Evolutionary conservation across 2,329 filamentous ascomycete genomes (phyloP).

Genomic region (Cytospora chrysosperma): DNA sequence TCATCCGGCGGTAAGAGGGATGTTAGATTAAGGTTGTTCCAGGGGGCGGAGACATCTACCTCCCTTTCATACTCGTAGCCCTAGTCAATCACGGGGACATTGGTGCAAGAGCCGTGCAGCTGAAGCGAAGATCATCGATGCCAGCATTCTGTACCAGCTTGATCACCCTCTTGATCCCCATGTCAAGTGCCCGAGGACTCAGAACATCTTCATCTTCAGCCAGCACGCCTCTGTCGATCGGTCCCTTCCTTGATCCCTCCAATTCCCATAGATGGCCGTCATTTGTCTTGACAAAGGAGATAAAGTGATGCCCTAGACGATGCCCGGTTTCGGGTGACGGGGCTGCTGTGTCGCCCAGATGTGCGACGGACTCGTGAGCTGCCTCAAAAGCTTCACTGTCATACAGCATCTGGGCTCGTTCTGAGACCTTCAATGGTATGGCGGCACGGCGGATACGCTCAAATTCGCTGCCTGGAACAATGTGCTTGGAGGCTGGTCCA

Average conservation of each 20-base stretch:
- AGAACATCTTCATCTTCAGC: constrained; percentile 59
- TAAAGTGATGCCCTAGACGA: constrained; percentile 70
- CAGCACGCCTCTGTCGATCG: constrained; percentile 63
- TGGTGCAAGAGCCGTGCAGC: constrained; percentile 39
- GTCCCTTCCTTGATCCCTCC: constrained; percentile 72
- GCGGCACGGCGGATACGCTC: constrained; percentile 61
- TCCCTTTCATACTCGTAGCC: background rate
- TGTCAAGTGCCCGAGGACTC: constrained; percentile 65
- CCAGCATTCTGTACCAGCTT: constrained; percentile 36
- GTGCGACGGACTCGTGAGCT: constrained; percentile 70
- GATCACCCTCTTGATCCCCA: constrained; percentile 50
- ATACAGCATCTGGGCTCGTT: constrained; percentile 69
- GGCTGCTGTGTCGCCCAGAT: constrained; percentile 64
- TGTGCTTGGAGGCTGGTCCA: constrained; percentile 56
- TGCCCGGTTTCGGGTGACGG: constrained; percentile 54
- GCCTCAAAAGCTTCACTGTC: constrained; percentile 67
- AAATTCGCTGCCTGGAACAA: constrained; percentile 55
- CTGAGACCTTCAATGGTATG: constrained; percentile 57
- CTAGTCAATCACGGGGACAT: constrained; percentile 16
- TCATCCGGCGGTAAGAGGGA: background rate
- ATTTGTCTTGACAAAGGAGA: constrained; percentile 72
- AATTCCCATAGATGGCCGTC: constrained; percentile 73
- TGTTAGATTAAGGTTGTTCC: background rate
- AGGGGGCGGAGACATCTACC: no score
- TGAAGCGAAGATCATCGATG: constrained; percentile 37